These are phyloP conservation scores for Parascedosporium putredinis DNA, from an alignment of 2,329 filamentous ascomycete species.

Conservation along the genomic window DNA sequence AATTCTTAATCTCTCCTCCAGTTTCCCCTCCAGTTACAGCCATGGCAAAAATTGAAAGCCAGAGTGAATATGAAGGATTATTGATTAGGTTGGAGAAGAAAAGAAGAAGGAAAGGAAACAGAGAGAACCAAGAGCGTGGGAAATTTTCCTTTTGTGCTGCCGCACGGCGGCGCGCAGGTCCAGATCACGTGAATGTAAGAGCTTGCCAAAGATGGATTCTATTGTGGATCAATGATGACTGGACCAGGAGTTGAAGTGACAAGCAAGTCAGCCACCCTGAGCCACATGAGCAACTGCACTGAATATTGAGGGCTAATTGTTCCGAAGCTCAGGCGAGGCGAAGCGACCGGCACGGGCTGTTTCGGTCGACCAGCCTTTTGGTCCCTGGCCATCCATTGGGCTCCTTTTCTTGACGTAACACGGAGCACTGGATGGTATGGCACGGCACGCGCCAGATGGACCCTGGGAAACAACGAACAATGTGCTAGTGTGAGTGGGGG, in stretches of 20 bases:
- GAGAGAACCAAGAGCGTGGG: conserved; percentile 4
- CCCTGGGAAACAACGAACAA: background rate
- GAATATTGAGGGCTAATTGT: too few relatives aligned
- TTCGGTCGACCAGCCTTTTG: too few relatives aligned
- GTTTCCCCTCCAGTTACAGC: conserved; percentile 57
- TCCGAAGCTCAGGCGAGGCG: too few relatives aligned
- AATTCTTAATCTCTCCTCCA: conserved; percentile 49
- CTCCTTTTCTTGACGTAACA: background rate
- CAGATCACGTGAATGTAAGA: background rate
- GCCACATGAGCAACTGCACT: too few relatives aligned
- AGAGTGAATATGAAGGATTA: conserved; percentile 59
- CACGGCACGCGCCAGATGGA: background rate
- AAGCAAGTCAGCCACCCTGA: too few relatives aligned
- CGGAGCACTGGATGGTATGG: too few relatives aligned
- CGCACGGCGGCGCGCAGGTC: background rate
- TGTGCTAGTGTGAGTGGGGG: background rate
- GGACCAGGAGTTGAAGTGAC: too few relatives aligned
- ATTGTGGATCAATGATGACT: too few relatives aligned
- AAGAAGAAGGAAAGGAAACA: conserved; percentile 14
- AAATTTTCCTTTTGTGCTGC: too few relatives aligned
- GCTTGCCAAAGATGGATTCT: background rate
- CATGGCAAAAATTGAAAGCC: conserved; percentile 38
- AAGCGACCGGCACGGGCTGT: too few relatives aligned
- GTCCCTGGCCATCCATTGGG: background rate
- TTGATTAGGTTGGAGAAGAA: conserved; percentile 18